Percentiles rank a stretch among this genome's conserved stretches.
Conservation (phyloP, 2,329 filamentous ascomycete genomes). For the Hypoxylon rubiginosum region DNA sequence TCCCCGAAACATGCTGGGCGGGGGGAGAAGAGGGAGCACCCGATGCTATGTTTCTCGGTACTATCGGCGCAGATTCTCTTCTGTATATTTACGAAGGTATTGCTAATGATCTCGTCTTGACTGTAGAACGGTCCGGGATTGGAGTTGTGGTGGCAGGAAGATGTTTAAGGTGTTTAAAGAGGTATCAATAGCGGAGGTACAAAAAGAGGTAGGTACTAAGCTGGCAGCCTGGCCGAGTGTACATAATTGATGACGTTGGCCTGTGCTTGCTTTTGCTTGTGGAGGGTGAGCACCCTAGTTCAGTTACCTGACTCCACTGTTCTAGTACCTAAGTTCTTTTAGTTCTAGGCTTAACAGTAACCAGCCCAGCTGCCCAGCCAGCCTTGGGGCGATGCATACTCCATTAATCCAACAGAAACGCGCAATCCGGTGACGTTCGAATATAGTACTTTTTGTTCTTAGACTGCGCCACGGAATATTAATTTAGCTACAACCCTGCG, state of each 20-base stretch:
- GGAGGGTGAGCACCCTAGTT: not conserved
- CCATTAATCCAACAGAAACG: slow-evolving; percentile 12
- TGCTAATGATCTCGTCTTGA: slow-evolving; percentile 1
- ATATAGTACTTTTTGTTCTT: not conserved
- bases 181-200: slow-evolving; percentile 8
- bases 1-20: slow-evolving; percentile 66
- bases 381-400: not conserved
- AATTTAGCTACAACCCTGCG: not conserved
- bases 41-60: slow-evolving; percentile 8
- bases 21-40: slow-evolving; percentile 22
- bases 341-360: not conserved
- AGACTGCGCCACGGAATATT: slow-evolving; percentile 25
- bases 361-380: no score
- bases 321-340: not conserved
- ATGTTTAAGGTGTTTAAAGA: slow-evolving; percentile 5
- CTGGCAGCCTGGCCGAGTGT: slow-evolving; percentile 28
- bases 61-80: not conserved
- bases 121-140: slow-evolving; percentile 10
- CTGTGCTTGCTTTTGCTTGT: slow-evolving; percentile 28
- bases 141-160: slow-evolving; percentile 8
- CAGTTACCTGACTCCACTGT: slow-evolving; percentile 2
- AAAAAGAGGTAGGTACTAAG: slow-evolving; percentile 9
- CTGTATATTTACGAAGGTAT: not conserved
- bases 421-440: slow-evolving; percentile 37
- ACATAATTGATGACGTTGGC: slow-evolving; percentile 42